A percentile compares a stretch with the other conserved stretches of the same genome.
Evolutionary conservation across 495 filamentous ascomycete species (phyloP).

Genomic region (Hypoxylon crocopeplum): DNA sequence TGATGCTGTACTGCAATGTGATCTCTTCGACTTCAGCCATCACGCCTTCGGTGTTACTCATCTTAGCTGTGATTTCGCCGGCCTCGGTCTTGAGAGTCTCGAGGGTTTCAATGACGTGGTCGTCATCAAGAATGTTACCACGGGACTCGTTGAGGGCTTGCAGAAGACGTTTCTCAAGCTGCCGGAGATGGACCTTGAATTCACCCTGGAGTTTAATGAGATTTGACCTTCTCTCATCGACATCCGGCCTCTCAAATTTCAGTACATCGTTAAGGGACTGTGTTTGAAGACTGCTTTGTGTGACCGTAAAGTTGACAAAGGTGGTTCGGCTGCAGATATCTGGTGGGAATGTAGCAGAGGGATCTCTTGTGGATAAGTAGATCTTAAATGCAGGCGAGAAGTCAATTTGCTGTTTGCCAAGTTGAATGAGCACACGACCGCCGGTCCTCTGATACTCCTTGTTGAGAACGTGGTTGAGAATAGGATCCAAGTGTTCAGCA

Average conservation of each 20-base stretch:
- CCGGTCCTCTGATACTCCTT: constrained; percentile 99
- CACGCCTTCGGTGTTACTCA: constrained; percentile 94
- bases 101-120: constrained; percentile 96
- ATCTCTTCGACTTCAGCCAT: constrained; percentile 97
- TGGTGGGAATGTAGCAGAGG: constrained; percentile 94
- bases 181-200: constrained; percentile 94
- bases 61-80: constrained; percentile 93
- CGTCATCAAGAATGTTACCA: constrained; percentile 97
- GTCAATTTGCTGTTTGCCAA: constrained; percentile 98
- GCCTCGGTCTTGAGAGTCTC: constrained; percentile 98
- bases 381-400: constrained; percentile 97
- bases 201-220: constrained; percentile 98
- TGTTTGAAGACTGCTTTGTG: constrained; percentile 96
- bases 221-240: constrained; percentile 95
- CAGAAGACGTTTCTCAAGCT: constrained; percentile 93
- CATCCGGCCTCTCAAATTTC: constrained; percentile 95
- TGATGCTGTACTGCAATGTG: constrained; percentile 88
- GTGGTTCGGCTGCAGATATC: constrained; percentile 98
- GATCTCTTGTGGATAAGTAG: constrained; percentile 94
- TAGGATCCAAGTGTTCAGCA: constrained; percentile 94
- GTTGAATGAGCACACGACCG: constrained; percentile 95
- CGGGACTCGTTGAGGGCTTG: constrained; percentile 96
- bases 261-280: constrained; percentile 96
- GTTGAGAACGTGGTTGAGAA: constrained; percentile 98
- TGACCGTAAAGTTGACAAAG: constrained; percentile 99